Evolutionary conservation across 306 rosid genomes (phyloP).

Genomic region (Erythrophleum fordii): DNA sequence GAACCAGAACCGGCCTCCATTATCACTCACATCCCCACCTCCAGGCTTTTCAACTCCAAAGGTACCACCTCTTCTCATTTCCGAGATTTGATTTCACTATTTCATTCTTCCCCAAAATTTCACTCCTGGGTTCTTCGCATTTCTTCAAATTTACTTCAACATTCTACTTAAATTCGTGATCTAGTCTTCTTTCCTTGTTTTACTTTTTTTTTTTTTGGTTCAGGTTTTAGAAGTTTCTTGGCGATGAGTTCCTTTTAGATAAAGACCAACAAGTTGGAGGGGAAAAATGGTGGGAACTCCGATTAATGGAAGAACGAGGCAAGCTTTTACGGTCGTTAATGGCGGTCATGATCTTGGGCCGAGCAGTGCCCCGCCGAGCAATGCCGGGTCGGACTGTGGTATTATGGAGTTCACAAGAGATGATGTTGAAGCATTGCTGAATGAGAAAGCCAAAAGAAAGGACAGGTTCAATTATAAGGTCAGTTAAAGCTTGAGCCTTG

Average conservation of each 20-base stretch:
- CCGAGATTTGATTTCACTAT: not conserved
- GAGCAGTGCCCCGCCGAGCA: slow-evolving; percentile 79
- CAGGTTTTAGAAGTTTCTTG: slow-evolving; percentile 38
- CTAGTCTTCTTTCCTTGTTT: not conserved
- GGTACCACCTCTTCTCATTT: slow-evolving; percentile 46
- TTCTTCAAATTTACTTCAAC: slow-evolving; percentile 26
- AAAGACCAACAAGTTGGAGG: slow-evolving; percentile 47
- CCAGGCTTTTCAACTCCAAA: slow-evolving; percentile 40
- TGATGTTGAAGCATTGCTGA: slow-evolving; percentile 85
- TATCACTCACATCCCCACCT: slow-evolving; percentile 45
- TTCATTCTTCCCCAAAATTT: slow-evolving; percentile 29
- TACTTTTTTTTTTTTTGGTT: slow-evolving; percentile 6
- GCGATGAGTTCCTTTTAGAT: slow-evolving; percentile 56
- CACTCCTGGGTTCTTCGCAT: slow-evolving; percentile 34
- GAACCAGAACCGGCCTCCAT: slow-evolving; percentile 50
- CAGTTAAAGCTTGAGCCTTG: slow-evolving; percentile 33
- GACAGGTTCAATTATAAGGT: slow-evolving; percentile 97
- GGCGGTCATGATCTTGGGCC: slow-evolving; percentile 78
- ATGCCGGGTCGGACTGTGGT: slow-evolving; percentile 89
- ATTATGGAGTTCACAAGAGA: slow-evolving; percentile 87
- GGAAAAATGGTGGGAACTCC: slow-evolving; percentile 81
- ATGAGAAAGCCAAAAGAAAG: slow-evolving; percentile 80
- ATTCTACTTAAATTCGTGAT: slow-evolving; percentile 29
- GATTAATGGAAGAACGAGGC: slow-evolving; percentile 69
- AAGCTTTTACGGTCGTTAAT: slow-evolving; percentile 66